Conservation (phyloP, 139 green algal species). For the Zygnema circumcarinatum region DNA sequence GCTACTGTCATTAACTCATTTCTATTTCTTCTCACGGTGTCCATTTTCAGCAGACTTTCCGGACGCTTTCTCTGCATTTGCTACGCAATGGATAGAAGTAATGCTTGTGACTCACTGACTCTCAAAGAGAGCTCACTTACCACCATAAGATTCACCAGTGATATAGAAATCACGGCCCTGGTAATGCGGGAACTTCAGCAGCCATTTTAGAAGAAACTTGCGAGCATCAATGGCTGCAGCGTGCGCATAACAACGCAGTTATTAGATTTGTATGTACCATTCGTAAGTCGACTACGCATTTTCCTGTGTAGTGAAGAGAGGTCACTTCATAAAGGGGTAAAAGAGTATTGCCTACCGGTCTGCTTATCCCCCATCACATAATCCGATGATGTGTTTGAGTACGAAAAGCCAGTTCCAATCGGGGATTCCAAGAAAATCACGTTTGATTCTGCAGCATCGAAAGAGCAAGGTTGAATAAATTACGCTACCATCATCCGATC, state of each 20-base stretch:
- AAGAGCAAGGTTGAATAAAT: too few species aligned
- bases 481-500: too few species aligned
- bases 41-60: neutral
- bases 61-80: neutral
- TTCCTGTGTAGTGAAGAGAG: too few species aligned
- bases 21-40: neutral
- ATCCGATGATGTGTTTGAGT: constrained; percentile 77
- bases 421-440: constrained; percentile 84
- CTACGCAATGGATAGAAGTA: neutral
- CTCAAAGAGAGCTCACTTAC: constrained; percentile 29
- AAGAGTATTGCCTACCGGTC: constrained; percentile 73
- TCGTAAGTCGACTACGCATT: too few species aligned
- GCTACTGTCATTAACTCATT: neutral
- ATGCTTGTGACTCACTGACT: too few species aligned
- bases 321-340: too few species aligned
- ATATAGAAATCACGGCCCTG: constrained; percentile 37
- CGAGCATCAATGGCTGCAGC: constrained; percentile 31
- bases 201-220: constrained; percentile 16
- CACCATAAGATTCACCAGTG: constrained; percentile 41
- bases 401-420: constrained; percentile 85
- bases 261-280: too few species aligned
- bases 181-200: constrained; percentile 19
- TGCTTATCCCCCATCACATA: constrained; percentile 71
- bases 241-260: too few species aligned
- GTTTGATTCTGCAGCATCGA: constrained; percentile 63